Base-by-base conservation (phyloP, 2,329 filamentous ascomycete genomes). In the Coniella lustricola region DNA sequence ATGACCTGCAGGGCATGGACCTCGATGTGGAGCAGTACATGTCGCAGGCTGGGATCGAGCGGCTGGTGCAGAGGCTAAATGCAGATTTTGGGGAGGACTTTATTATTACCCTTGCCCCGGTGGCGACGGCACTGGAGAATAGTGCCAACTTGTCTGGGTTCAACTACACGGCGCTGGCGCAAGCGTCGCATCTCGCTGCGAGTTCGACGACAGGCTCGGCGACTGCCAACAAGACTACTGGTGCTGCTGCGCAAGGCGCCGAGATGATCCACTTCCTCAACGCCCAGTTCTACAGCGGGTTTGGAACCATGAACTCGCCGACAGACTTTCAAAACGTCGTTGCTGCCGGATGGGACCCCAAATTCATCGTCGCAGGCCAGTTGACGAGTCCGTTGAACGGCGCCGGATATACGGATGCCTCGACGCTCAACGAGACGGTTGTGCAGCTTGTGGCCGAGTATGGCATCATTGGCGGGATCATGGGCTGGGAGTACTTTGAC, bases 401-500 rank as follows among this genome's bases (percentile, higher is more conserved):
- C 8, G 50, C 55, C n/a, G 74, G 73, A 14, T 79, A 69, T 55
- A 70, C 79, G 9, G 60, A 62, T 4, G 71, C 70, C 49, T 69
- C 77, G 32, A 73, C 73, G 50, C 60, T 77, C 33, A 66, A 66
- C 1, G 53, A 59, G 7, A 71, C 75, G 0, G 60, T 79, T 3
- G 56, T 60, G 12, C 59, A 67, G 3, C 57, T 80, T 21, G 59
- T 64, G n/a, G 59, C 57, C 3, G 62, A 68, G 46, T 87, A 87
- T 58, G 77, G 78, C 1, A 69, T 70, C 1, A 93, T 95, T 63
- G 90, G 90, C 1, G 90, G 90, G 1, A 82, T 96, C 7, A 93
- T 93, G 82, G 89, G 89, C 2, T 96, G 90, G 90, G 90, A 96
- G 68, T 95, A 93, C 63, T 95, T 91, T 69, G 94, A 95, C 69